A percentile compares a stretch with the other conserved stretches of the same genome.
These are phyloP conservation scores for Penicillium parvum DNA, from an alignment of 495 filamentous ascomycete species.

Conservation along the genomic window DNA sequence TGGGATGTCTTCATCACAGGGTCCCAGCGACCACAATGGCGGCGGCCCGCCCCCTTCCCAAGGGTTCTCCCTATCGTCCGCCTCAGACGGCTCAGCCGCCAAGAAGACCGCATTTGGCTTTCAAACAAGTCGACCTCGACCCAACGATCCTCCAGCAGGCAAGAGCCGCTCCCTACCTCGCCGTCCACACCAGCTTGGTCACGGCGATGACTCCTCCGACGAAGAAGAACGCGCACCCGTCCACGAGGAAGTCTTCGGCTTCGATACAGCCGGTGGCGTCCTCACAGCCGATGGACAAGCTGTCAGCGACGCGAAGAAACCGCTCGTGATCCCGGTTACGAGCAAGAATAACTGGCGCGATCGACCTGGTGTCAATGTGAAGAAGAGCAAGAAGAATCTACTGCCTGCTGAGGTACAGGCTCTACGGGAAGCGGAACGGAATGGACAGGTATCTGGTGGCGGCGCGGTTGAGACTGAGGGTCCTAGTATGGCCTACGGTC, in stretches of 20 bases:
- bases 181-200: conserved; percentile 32
- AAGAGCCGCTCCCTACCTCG: conserved; percentile 28
- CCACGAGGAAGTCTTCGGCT: conserved; percentile 54
- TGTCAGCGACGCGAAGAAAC: conserved; percentile 33
- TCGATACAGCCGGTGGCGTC: conserved; percentile 56
- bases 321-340: conserved; percentile 61
- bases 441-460: conserved; percentile 25
- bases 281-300: conserved; percentile 38
- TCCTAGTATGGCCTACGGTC: conserved; percentile 41
- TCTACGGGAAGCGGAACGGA: conserved; percentile 33
- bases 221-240: conserved; percentile 36
- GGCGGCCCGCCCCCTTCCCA: conserved; percentile 9
- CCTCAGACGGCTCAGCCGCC: conserved; percentile 14
- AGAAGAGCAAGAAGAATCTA: conserved; percentile 49
- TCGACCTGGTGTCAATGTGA: conserved; percentile 42
- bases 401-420: conserved; percentile 51
- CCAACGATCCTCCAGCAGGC: conserved; percentile 10
- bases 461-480: conserved; percentile 33
- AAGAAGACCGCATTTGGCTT: conserved; percentile 35
- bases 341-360: conserved; percentile 73
- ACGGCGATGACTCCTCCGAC: conserved; percentile 47
- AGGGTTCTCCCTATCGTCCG: conserved; percentile 30
- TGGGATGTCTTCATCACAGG: conserved; percentile 21
- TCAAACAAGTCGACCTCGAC: conserved; percentile 24
- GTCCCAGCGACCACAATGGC: conserved; percentile 3